Conservation (phyloP, 495 filamentous ascomycete genomes). For the Amphirosellinia nigrospora region DNA sequence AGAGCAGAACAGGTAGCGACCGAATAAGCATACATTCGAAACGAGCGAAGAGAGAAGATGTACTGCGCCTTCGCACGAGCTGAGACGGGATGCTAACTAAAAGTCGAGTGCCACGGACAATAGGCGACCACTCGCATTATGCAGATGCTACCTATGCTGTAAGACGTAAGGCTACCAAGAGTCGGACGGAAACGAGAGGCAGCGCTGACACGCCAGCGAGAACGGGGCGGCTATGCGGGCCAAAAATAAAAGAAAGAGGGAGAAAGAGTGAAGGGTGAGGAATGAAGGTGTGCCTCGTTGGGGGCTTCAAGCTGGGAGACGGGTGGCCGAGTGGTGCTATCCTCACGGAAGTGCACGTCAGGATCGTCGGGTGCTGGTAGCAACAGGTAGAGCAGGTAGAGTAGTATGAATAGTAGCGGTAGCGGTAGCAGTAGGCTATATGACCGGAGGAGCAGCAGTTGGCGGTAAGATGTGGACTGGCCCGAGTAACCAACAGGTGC, state of each 20-base stretch:
- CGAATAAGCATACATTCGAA: constrained; percentile 29
- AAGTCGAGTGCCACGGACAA: constrained; percentile 43
- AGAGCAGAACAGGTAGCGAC: constrained; percentile 8
- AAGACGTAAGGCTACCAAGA: constrained; percentile 35
- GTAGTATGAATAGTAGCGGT: neutral
- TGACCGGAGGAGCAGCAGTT: constrained; percentile 7
- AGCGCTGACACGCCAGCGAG: constrained; percentile 31
- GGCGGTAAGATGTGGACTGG: constrained; percentile 4
- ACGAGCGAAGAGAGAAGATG: constrained; percentile 18
- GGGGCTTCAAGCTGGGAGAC: neutral
- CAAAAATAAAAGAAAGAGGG: neutral
- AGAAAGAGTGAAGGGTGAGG: neutral
- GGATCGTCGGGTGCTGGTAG: constrained; percentile 21
- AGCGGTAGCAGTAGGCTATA: neutral
- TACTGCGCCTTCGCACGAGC: constrained; percentile 18
- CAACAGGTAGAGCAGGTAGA: constrained; percentile 3
- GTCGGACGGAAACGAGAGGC: constrained; percentile 28
- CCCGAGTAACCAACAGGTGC: constrained; percentile 2
- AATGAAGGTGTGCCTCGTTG: neutral
- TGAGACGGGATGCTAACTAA: constrained; percentile 36
- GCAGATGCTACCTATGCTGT: constrained; percentile 43
- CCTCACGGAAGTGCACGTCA: constrained; percentile 6
- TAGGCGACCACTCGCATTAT: constrained; percentile 45
- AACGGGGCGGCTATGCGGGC: constrained; percentile 1
- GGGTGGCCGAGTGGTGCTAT: constrained; percentile 13